A percentile compares a stretch with the other conserved stretches of the same genome.
phyloP scores from a whole-genome alignment of 73 alveolate species.

The Paramecium biaurelia region DNA sequence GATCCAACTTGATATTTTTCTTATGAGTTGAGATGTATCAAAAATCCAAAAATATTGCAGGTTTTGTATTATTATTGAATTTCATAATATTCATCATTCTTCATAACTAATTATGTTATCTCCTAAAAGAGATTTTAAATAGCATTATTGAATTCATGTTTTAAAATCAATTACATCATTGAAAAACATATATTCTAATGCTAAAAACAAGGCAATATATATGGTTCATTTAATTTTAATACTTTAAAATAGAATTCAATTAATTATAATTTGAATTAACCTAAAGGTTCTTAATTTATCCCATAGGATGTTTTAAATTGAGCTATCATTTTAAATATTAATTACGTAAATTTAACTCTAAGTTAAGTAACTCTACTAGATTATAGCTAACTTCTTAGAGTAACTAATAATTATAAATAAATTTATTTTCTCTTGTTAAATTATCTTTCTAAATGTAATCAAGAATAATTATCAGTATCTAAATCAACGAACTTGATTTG shows the following conservation, averaged over 20 bases:
- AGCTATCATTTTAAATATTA: not conserved
- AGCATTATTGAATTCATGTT: slow-evolving; percentile 10
- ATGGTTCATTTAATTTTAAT: not conserved
- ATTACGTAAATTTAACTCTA: not conserved
- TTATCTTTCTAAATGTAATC: not conserved
- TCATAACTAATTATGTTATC: not conserved
- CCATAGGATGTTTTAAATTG: not conserved
- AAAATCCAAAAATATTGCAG: not conserved
- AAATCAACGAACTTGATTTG: not conserved
- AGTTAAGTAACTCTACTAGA: not conserved
- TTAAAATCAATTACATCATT: not conserved
- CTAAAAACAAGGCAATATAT: not conserved
- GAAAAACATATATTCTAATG: not conserved
- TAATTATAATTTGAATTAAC: not conserved
- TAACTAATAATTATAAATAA: not conserved
- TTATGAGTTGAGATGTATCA: not conserved
- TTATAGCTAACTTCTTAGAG: not conserved
- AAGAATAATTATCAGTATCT: not conserved
- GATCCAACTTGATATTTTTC: not conserved
- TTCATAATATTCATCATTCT: not conserved
- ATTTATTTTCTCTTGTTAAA: not conserved
- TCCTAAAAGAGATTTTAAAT: not conserved
- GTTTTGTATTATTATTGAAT: not conserved
- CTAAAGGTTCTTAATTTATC: not conserved
- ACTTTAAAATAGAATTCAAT: not conserved